These are phyloP conservation scores for Colletotrichum phormii DNA, from an alignment of 2,329 filamentous ascomycete genomes.

Conservation along the genomic window DNA sequence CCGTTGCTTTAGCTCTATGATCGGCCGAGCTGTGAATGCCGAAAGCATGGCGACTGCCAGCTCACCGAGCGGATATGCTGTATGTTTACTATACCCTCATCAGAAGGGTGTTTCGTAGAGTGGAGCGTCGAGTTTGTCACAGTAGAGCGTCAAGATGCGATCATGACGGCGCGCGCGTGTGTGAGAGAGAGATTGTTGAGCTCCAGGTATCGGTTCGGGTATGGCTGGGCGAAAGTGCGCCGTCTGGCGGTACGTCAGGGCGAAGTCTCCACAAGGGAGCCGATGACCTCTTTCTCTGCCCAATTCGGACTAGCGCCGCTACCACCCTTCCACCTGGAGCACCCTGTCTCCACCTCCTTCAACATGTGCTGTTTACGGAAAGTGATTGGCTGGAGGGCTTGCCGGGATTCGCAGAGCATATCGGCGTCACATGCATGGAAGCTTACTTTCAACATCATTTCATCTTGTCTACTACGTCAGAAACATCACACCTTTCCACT, in stretches of 20 bases:
- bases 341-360: conserved; percentile 28
- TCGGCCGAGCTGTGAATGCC: conserved; percentile 94
- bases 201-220: conserved; percentile 25
- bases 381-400: conserved; percentile 15
- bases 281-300: conserved; percentile 29
- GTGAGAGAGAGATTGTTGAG: conserved; percentile 12
- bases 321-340: conserved; percentile 21
- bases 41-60: conserved; percentile 82
- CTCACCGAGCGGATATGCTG: conserved; percentile 44
- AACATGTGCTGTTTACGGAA: not conserved
- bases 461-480: not conserved
- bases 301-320: conserved; percentile 9
- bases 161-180: conserved; percentile 28
- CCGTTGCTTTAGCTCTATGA: conserved; percentile 94
- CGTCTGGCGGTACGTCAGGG: conserved; percentile 32
- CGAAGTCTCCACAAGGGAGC: conserved; percentile 30
- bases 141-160: conserved; percentile 9
- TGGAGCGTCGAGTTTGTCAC: conserved; percentile 4
- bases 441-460: not conserved
- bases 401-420: conserved; percentile 19
- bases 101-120: conserved; percentile 6
- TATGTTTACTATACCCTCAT: conserved; percentile 26
- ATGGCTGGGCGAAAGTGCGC: conserved; percentile 28
- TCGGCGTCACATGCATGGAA: conserved; percentile 20
- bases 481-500: not conserved